A percentile compares a stretch with the other conserved stretches of the same genome.
phyloP scores from a whole-genome alignment of 441 rosid genomes.

The Populus trichocarpa region DNA sequence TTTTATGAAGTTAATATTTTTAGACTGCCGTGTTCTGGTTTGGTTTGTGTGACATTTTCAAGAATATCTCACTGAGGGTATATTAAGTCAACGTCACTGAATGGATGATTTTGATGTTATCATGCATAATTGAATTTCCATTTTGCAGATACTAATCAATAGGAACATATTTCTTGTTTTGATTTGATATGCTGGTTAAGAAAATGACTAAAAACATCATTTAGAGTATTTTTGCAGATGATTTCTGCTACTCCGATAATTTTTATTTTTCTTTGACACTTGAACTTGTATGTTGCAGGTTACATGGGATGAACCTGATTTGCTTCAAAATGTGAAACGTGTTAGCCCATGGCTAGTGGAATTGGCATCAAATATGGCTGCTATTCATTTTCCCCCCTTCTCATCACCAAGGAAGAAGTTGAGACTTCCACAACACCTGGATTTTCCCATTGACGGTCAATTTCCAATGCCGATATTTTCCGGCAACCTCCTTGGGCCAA shows the following conservation, averaged over 20 bases:
- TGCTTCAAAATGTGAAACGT: constrained; percentile 31
- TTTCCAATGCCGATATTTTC: constrained; percentile 44
- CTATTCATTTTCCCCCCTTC: constrained; percentile 63
- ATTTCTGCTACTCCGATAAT: no score
- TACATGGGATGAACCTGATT: constrained; percentile 93
- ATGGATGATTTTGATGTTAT: background rate
- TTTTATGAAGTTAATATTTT: background rate
- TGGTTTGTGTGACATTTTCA: background rate
- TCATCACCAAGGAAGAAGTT: constrained; percentile 75
- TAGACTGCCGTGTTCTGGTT: background rate
- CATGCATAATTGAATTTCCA: background rate
- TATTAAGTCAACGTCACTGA: background rate
- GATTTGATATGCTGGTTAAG: no score
- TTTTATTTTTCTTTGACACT: no score
- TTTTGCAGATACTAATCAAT: background rate
- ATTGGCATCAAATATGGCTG: constrained; percentile 70
- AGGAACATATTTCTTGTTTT: background rate
- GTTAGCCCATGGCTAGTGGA: constrained; percentile 96
- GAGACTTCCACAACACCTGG: constrained; percentile 63
- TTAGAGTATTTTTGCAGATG: no score
- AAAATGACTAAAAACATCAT: no score
- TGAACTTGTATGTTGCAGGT: constrained; percentile 45
- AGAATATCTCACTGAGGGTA: background rate
- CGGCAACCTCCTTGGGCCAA: constrained; percentile 51
- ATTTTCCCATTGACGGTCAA: constrained; percentile 54